Percentiles rank a stretch among this genome's conserved stretches.
These are phyloP conservation scores for Colletotrichum tofieldiae DNA, from an alignment of 2,329 filamentous ascomycete genomes.

Conservation along the genomic window DNA sequence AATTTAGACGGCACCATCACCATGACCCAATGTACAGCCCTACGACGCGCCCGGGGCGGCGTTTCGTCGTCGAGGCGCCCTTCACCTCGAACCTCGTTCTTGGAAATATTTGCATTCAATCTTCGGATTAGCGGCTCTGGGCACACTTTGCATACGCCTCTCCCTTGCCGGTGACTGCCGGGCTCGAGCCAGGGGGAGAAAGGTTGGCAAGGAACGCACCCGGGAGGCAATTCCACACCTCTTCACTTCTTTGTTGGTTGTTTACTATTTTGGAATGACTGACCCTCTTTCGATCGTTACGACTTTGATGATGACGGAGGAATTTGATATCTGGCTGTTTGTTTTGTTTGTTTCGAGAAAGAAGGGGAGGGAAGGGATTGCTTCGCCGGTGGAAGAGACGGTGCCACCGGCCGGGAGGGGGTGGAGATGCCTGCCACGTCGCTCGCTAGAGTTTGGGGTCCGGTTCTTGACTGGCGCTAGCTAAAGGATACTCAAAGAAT, in stretches of 20 bases:
- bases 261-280: constrained; percentile 36
- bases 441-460: constrained; percentile 30
- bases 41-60: not conserved
- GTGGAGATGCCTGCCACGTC: constrained; percentile 26
- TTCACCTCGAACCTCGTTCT: constrained; percentile 25
- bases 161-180: not conserved
- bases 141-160: constrained; percentile 12
- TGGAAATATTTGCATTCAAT: constrained; percentile 37
- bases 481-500: constrained; percentile 35
- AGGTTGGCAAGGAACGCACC: not conserved
- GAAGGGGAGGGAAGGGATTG: not conserved
- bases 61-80: not conserved
- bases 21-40: constrained; percentile 25
- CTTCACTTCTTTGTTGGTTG: constrained; percentile 34
- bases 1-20: constrained; percentile 41
- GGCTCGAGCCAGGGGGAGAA: not conserved
- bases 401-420: not conserved
- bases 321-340: constrained; percentile 24
- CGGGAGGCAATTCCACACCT: not conserved
- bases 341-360: not conserved
- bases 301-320: constrained; percentile 41
- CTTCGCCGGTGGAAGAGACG: constrained; percentile 5
- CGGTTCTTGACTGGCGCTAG: constrained; percentile 33
- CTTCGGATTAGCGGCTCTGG: constrained; percentile 10
- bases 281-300: constrained; percentile 42